A percentile compares a stretch with the other conserved stretches of the same genome.
These are phyloP conservation scores for Arachis hypogaea DNA, from an alignment of 306 rosid genomes.

Conservation along the genomic window DNA sequence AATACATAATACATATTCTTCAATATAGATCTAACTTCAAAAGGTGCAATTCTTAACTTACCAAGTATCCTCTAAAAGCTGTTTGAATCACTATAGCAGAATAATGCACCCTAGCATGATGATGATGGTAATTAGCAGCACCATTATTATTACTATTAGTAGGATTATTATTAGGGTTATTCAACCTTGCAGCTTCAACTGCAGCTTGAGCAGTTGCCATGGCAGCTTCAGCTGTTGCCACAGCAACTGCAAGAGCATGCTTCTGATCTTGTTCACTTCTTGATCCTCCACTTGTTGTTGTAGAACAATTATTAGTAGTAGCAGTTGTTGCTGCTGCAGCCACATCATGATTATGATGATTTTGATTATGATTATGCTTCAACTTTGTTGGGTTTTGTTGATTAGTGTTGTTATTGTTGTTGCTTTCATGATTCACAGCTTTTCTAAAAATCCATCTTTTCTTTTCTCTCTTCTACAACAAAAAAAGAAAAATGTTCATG, in stretches of 20 bases:
- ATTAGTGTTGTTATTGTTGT: constrained; percentile 7
- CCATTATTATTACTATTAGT: too few relatives aligned
- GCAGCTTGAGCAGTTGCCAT: constrained; percentile 83
- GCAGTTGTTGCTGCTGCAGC: neutral
- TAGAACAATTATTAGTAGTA: too few relatives aligned
- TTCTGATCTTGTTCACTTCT: constrained; percentile 56
- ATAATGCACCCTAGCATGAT: constrained; percentile 47
- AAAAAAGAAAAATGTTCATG: neutral
- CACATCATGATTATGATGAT: constrained; percentile 27
- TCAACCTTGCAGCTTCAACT: constrained; percentile 64
- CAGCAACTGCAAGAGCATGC: constrained; percentile 73
- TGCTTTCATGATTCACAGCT: constrained; percentile 58
- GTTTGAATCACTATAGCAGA: constrained; percentile 82
- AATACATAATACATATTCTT: too few relatives aligned
- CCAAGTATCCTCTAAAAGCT: constrained; percentile 90
- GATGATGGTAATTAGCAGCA: neutral
- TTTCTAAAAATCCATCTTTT: constrained; percentile 88
- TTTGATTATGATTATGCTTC: constrained; percentile 21
- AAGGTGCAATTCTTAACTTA: constrained; percentile 36
- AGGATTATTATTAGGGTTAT: constrained; percentile 42
- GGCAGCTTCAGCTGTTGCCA: constrained; percentile 85
- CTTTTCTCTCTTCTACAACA: constrained; percentile 77
- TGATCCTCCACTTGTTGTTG: constrained; percentile 22
- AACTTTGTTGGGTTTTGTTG: constrained; percentile 44
- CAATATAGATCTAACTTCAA: neutral